phyloP scores from a whole-genome alignment of 495 filamentous ascomycete genomes.

The Trichoderma orchidacearum region DNA sequence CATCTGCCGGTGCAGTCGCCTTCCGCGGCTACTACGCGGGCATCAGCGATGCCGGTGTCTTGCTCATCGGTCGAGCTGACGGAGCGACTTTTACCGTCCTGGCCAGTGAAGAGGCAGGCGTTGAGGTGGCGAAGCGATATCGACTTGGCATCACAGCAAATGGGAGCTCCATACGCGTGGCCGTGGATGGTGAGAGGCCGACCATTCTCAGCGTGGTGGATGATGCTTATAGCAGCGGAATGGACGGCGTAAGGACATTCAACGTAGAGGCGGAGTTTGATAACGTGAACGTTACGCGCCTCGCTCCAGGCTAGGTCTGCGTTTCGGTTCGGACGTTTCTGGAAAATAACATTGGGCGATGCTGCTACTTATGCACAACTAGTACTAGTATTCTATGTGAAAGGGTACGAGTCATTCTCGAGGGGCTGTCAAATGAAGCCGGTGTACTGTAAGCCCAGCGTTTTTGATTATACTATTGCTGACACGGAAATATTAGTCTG shows the following conservation, averaged over 20 bases:
- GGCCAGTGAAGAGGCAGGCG: neutral
- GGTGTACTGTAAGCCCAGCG: neutral
- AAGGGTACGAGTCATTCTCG: too few relatives aligned
- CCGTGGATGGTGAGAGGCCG: neutral
- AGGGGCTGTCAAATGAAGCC: too few relatives aligned
- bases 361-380: too few relatives aligned
- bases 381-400: too few relatives aligned
- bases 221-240: neutral
- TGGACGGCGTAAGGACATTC: neutral
- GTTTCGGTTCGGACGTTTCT: too few relatives aligned
- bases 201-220: neutral
- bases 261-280: neutral
- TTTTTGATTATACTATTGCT: neutral
- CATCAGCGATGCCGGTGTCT: conserved; percentile 6
- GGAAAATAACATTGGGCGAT: too few relatives aligned
- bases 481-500: neutral
- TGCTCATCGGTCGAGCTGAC: conserved; percentile 8
- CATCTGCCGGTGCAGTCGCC: neutral
- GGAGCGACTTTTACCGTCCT: neutral
- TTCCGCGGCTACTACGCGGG: conserved; percentile 10
- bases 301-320: neutral
- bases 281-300: neutral
- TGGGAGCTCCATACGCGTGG: neutral
- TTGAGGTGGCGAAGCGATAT: neutral
- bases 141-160: neutral